Percentiles rank a stretch among this genome's conserved stretches.
Conservation (phyloP, 192 early-diverging fungal species). For the Fimicolochytrium jonesii region DNA sequence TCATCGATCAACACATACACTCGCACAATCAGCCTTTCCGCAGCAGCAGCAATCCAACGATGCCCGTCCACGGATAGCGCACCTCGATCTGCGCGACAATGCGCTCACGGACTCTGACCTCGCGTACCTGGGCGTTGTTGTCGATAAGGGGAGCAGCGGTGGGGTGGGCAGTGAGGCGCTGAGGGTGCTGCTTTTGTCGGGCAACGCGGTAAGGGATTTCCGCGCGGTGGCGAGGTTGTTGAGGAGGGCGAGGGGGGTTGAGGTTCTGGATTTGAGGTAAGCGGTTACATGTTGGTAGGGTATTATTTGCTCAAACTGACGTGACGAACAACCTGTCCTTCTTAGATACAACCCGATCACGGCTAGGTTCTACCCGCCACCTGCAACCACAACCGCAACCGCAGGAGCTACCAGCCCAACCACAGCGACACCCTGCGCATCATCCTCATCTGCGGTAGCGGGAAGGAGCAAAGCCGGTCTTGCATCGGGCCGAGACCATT, state of each 20-base stretch:
- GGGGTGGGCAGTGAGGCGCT: no score
- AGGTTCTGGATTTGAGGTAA: slow-evolving; percentile 25
- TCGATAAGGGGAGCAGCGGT: no score
- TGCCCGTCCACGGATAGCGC: slow-evolving; percentile 2
- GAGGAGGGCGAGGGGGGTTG: not conserved
- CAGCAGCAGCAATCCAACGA: no score
- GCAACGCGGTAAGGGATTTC: slow-evolving; percentile 19
- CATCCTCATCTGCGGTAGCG: no score
- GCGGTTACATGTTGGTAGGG: not conserved
- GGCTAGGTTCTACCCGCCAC: slow-evolving; percentile 3
- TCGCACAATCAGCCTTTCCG: no score
- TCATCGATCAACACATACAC: no score
- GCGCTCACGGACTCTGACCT: slow-evolving; percentile 3
- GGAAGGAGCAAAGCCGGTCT: no score
- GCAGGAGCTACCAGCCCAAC: no score
- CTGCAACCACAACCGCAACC: no score
- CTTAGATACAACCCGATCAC: slow-evolving; percentile 22
- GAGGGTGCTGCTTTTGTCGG: slow-evolving; percentile 3
- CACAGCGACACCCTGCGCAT: no score
- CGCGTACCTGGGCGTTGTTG: not conserved
- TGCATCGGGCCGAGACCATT: no score
- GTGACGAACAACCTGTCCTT: no score
- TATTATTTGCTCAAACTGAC: not conserved
- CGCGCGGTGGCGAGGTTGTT: not conserved
- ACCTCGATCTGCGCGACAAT: slow-evolving; percentile 24